Percentiles rank a stretch among this genome's conserved stretches.
These are phyloP conservation scores for Viola odorata DNA, from an alignment of 345 rosid genomes.

Conservation along the genomic window DNA sequence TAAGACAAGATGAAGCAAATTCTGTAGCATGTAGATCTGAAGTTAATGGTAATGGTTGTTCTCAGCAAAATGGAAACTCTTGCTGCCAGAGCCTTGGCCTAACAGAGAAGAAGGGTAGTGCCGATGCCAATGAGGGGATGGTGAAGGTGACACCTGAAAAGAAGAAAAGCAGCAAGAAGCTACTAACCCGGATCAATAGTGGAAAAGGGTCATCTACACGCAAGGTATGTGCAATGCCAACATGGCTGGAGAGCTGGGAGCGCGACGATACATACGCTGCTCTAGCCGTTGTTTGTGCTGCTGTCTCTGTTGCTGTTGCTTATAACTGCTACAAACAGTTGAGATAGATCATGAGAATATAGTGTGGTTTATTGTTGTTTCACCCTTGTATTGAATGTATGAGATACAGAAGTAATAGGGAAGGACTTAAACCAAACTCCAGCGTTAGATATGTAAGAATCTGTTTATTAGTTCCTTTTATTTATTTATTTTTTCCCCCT, in stretches of 20 bases:
- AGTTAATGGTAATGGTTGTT: constrained; percentile 45
- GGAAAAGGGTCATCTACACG: constrained; percentile 31
- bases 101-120: constrained; percentile 20
- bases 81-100: constrained; percentile 39
- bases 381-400: not conserved
- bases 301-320: constrained; percentile 69
- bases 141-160: constrained; percentile 33
- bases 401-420: not conserved
- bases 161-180: constrained; percentile 39
- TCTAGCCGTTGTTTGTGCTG: constrained; percentile 72
- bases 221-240: constrained; percentile 50
- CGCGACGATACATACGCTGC: constrained; percentile 80
- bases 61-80: constrained; percentile 53
- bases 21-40: constrained; percentile 24
- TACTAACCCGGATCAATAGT: constrained; percentile 26
- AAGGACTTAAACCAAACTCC: not conserved
- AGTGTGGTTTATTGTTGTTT: not conserved
- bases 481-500: not conserved
- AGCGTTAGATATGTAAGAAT: not conserved
- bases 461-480: constrained; percentile 1
- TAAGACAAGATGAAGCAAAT: constrained; percentile 24
- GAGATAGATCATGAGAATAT: constrained; percentile 20
- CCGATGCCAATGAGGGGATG: constrained; percentile 17
- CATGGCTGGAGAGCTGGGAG: constrained; percentile 84
- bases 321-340: constrained; percentile 61